Evolutionary conservation across 495 filamentous ascomycete species (phyloP), one percentile per base, ranked within the genome.

Genomic region (Aspergillus kassunensis): DNA sequence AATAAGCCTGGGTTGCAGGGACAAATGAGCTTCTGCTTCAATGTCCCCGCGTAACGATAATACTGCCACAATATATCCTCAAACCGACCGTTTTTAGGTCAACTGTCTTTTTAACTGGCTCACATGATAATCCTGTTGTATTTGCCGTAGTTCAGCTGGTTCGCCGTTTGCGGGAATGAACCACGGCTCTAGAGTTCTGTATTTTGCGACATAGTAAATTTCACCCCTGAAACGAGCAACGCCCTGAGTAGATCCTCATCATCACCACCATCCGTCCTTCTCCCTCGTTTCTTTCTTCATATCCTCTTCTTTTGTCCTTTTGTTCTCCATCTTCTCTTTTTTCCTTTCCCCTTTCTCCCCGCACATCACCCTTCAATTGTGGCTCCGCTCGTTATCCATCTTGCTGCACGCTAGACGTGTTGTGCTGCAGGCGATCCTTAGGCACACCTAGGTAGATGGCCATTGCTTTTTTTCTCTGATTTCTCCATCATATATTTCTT

Each of bases 361-460:
- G 25, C 56, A 25, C 41, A 49, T 43, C 44, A 41, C 49, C 24
- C 45, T 40, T 44, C 29, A 44, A 40, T 29, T 35, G 54, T 40
- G 18, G 42, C 40, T 54, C 36, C 58, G 44, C 42, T 56, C 54
- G 16, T 54, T 52, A 33, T 52, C 53, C 44, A 25, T 51, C 41
- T 40, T 53, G 49, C 55, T 59, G 58, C 59, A 57, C 52, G 58
- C 55, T 57, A 57, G 55, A 61, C 54, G 58, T 61, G 54, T 53
- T 57, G 54, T 53, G 42, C 50, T 53, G 69, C 69, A 72, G 69
- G 67, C 65, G 61, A 68, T 65, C 66, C 62, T 64, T 43, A 27
- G 58, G 59, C 58, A 48, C 30, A 24, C 20, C 45, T 18, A 21
- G n/a, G n/a, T n/a, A n/a, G 42, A 57, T 56, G 33, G 48, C 55